Base-by-base conservation (phyloP, 345 rosid genomes). In the Odontarrhena argentea region DNA sequence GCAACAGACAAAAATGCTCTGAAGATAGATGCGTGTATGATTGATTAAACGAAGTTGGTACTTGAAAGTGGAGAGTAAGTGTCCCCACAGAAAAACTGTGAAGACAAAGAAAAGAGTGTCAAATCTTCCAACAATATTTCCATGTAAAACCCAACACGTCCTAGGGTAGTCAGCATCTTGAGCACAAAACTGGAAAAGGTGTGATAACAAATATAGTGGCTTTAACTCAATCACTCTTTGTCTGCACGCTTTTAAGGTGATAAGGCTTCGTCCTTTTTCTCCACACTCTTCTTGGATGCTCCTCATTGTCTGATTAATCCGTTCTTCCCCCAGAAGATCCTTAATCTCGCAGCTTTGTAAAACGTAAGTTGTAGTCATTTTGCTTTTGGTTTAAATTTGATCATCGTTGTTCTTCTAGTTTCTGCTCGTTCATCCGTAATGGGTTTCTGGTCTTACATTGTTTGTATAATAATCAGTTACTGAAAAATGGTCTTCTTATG, bases 31-130 rank as follows among this genome's bases (percentile, higher is more conserved):
- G 42, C 15, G 41, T 34, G 22, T 9, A 1, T 44, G 38, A 3
- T 57, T 34, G 13, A 18, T 63, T 37, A 26, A 28, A 43, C 8
- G 0, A 54, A 55, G 46, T 28, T 65, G 25, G 18, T 32, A 86
- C 96, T 94, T 92, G 87, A 93, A 90, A 69, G 96, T 93, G 14
- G 96, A 67, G 93, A 87, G 79, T 87, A 87, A 65, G 93, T 89
- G 59, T 92, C 98, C 2, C 98, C 98, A 4, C 7, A 15, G 11
- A 41, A 36, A 61, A 70, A 51, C n/a, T 18, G 35, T 26, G 8
- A 60, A 36, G 54, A 7, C 74, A 43, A 22, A 52, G 18, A 41
- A 43, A 8, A 30, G 15, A 32, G 6, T 4, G 12, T 41, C 37
- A 9, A 28, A 56, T 56, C 13, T 53, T 30, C 18, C 8, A 53